phyloP scores from a whole-genome alignment of 2,329 filamentous ascomycete genomes.

The Fusarium sp. region DNA sequence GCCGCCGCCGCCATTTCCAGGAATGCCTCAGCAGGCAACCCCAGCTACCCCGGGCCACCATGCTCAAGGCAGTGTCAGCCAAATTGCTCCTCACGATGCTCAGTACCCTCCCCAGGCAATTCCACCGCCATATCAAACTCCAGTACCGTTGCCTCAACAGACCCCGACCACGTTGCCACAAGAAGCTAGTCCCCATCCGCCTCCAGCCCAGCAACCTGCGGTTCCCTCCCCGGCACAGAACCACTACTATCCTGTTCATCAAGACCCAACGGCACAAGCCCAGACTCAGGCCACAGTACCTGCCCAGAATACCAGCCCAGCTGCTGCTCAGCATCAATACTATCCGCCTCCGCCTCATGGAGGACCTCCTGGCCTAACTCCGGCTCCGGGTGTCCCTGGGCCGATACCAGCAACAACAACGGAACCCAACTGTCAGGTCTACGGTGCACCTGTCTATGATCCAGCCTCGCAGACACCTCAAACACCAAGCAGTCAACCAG shows the following conservation, averaged over 20 bases:
- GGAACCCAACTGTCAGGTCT: background rate
- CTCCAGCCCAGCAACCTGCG: background rate
- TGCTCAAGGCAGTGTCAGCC: background rate
- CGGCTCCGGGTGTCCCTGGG: background rate
- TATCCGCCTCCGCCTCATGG: background rate
- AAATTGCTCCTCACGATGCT: background rate
- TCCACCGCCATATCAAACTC: background rate
- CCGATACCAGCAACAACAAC: background rate
- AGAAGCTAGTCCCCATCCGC: background rate
- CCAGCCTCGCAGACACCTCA: background rate
- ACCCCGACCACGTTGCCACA: background rate
- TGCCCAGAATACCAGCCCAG: background rate
- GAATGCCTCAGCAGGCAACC: background rate
- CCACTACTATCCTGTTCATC: background rate
- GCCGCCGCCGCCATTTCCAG: background rate
- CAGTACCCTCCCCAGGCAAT: background rate
- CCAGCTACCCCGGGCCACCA: background rate
- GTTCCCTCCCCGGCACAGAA: background rate
- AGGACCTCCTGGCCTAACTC: background rate
- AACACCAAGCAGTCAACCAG: background rate
- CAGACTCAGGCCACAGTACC: background rate
- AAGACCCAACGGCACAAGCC: fast-evolving
- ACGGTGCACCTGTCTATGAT: background rate
- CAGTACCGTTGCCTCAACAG: background rate
- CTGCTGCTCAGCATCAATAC: background rate